Conservation (phyloP, 768 basidiomycete species). For the Roridomyces roridus region DNA sequence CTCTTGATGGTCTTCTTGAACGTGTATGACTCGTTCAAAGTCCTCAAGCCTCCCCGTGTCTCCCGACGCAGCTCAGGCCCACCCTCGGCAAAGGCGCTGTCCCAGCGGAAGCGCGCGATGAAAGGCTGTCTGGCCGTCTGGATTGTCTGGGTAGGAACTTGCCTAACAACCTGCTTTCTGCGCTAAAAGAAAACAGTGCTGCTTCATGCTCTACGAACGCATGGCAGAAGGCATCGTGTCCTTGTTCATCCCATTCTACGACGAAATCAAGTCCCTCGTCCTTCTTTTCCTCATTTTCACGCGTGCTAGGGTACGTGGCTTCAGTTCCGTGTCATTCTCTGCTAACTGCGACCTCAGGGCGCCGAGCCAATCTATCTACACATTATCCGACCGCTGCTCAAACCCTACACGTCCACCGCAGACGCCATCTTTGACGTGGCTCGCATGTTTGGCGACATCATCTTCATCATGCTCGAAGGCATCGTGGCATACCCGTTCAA, state of each 20-base stretch:
- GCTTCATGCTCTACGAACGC: slow-evolving; percentile 71
- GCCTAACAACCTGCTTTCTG: slow-evolving; percentile 5
- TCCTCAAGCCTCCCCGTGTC: slow-evolving; percentile 69
- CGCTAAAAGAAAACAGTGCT: slow-evolving; percentile 52
- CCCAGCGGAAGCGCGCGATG: slow-evolving; percentile 83
- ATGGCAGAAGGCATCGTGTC: slow-evolving; percentile 67
- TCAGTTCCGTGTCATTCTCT: not conserved
- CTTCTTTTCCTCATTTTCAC: slow-evolving; percentile 79
- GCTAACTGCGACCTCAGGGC: slow-evolving; percentile 54
- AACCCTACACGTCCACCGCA: slow-evolving; percentile 72
- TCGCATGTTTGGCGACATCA: slow-evolving; percentile 69
- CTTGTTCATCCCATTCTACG: slow-evolving; percentile 83
- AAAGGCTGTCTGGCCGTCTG: slow-evolving; percentile 86
- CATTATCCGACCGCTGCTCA: slow-evolving; percentile 77
- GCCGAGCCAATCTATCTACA: slow-evolving; percentile 88
- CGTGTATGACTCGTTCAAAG: slow-evolving; percentile 86
- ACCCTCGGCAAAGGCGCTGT: slow-evolving; percentile 69
- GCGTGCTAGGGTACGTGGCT: slow-evolving; percentile 66
- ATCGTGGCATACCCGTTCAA: slow-evolving; percentile 43
- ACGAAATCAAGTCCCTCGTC: slow-evolving; percentile 77
- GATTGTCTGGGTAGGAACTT: slow-evolving; percentile 77
- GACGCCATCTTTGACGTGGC: slow-evolving; percentile 68
- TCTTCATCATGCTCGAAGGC: slow-evolving; percentile 41
- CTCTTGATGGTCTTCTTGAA: slow-evolving; percentile 77
- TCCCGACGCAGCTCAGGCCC: slow-evolving; percentile 60